Conservation (phyloP, 2,329 filamentous ascomycete genomes). For the Paraphoma sp. region DNA sequence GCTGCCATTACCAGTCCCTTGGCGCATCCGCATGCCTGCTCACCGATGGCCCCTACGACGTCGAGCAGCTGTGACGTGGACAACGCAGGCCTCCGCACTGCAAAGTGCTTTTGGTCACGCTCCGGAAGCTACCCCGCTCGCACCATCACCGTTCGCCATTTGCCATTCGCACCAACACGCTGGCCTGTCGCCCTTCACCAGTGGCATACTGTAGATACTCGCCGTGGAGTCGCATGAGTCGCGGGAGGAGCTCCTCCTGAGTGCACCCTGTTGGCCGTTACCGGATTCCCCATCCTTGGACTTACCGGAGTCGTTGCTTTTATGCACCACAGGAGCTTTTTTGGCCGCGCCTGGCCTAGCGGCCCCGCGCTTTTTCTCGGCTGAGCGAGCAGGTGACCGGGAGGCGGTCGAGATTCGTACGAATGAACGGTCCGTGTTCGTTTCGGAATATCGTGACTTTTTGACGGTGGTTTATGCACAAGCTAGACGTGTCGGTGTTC, state of each 20-base stretch:
- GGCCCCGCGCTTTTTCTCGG: conserved; percentile 16
- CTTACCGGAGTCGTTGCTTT: conserved; percentile 14
- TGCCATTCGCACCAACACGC: background rate
- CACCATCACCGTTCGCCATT: background rate
- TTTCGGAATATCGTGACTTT: conserved; percentile 14
- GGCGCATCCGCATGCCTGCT: background rate
- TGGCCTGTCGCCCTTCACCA: background rate
- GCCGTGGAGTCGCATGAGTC: background rate
- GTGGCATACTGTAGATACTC: too few species aligned
- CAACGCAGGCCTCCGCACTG: background rate
- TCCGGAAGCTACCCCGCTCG: conserved; percentile 3
- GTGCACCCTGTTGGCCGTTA: conserved; percentile 3
- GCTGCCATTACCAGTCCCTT: conserved; percentile 2
- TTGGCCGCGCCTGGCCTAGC: conserved; percentile 16
- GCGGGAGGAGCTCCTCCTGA: background rate
- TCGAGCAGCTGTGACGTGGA: background rate
- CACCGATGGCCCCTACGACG: background rate
- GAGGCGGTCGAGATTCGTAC: conserved; percentile 24
- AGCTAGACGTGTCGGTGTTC: background rate
- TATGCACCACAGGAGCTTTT: conserved; percentile 22
- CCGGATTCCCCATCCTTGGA: conserved; percentile 3
- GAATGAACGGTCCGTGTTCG: conserved; percentile 3
- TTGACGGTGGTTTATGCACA: background rate
- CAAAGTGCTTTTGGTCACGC: conserved; percentile 1
- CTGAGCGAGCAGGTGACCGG: conserved; percentile 20